Evolutionary conservation across 192 early-diverging fungal species (phyloP).

Genomic region (Mortierella hygrophila): DNA sequence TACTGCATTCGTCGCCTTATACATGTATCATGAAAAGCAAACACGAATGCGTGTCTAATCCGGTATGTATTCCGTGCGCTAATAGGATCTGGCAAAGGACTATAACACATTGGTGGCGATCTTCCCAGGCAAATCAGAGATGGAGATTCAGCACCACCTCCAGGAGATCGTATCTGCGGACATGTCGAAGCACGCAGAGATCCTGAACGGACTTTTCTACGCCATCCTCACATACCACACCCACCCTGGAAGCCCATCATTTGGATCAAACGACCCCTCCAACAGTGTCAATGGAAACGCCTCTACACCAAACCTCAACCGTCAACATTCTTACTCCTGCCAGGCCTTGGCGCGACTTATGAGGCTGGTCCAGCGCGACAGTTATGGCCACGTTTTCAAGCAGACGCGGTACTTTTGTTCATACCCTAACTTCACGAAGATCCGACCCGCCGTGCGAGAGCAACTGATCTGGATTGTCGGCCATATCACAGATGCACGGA

Average conservation of each 20-base stretch:
- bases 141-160: slow-evolving; percentile 72
- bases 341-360: slow-evolving; percentile 54
- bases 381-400: slow-evolving; percentile 27
- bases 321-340: slow-evolving; percentile 56
- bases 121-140: slow-evolving; percentile 59
- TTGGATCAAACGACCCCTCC: slow-evolving; percentile 25
- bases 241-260: slow-evolving; percentile 24
- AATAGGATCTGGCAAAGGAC: slow-evolving; percentile 60
- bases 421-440: slow-evolving; percentile 31
- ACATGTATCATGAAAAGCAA: background rate
- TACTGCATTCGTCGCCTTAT: background rate
- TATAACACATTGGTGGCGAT: slow-evolving; percentile 42
- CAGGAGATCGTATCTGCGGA: slow-evolving; percentile 69
- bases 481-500: slow-evolving; percentile 63
- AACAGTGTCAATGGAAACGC: slow-evolving; percentile 15
- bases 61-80: too few relatives aligned
- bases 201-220: slow-evolving; percentile 73
- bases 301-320: background rate
- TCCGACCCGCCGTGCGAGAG: slow-evolving; percentile 26
- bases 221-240: slow-evolving; percentile 64
- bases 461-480: slow-evolving; percentile 73
- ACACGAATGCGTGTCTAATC: background rate
- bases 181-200: slow-evolving; percentile 61
- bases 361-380: slow-evolving; percentile 74
- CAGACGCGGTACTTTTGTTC: slow-evolving; percentile 45